phyloP scores from a whole-genome alignment of 2,329 filamentous ascomycete genomes.

The Fusarium lyarnte region DNA sequence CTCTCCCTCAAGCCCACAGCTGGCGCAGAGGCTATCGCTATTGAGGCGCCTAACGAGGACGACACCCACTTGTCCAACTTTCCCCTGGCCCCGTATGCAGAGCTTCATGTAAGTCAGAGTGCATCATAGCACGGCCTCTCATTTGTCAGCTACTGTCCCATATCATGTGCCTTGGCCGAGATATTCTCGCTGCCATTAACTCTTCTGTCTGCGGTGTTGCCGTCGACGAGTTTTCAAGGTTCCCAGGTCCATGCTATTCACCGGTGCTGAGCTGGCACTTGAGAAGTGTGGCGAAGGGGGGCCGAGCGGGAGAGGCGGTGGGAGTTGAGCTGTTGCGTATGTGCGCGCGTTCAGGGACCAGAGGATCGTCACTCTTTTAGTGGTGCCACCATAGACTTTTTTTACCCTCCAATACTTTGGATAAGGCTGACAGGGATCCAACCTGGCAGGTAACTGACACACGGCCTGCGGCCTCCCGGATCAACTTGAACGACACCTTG shows the following conservation, averaged over 20 bases:
- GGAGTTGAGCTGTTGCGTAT: constrained; percentile 13
- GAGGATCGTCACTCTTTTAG: constrained; percentile 18
- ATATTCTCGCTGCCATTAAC: constrained; percentile 15
- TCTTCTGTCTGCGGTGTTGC: background rate
- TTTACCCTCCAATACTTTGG: constrained; percentile 31
- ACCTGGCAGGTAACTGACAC: constrained; percentile 76
- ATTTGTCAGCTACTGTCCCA: constrained; percentile 12
- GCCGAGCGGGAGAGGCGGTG: constrained; percentile 36
- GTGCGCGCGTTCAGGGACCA: background rate
- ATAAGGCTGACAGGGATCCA: constrained; percentile 45
- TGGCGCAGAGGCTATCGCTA: constrained; percentile 66
- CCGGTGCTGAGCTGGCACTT: constrained; percentile 25
- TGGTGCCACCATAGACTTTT: constrained; percentile 14
- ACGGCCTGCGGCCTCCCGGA: constrained; percentile 77
- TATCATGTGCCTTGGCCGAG: background rate
- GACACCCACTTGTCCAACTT: constrained; percentile 70
- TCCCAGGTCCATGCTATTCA: constrained; percentile 2
- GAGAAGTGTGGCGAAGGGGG: constrained; percentile 18
- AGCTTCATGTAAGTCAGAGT: constrained; percentile 75
- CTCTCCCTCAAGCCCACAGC: constrained; percentile 73
- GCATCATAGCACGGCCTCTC: constrained; percentile 44
- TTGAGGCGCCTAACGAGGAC: constrained; percentile 80
- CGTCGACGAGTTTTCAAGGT: constrained; percentile 16
- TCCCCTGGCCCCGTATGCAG: constrained; percentile 76
- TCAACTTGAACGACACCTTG: constrained; percentile 83